Base-by-base conservation (phyloP, 768 basidiomycete species). In the Coprinopsis strossmayeri region DNA sequence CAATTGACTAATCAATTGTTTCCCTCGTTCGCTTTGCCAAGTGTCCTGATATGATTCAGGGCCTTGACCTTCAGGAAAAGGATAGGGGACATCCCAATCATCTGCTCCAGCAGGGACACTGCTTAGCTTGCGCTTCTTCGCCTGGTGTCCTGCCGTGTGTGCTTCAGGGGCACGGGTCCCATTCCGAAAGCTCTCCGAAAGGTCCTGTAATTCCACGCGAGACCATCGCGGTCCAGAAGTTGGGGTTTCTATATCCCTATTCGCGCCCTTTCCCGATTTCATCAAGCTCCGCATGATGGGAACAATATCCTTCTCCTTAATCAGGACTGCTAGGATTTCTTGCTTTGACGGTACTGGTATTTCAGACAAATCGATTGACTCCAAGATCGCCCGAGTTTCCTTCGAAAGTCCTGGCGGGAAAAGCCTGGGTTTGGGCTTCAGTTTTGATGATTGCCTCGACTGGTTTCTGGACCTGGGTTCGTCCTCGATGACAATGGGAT, bases 1-100 rank as follows among this genome's bases (percentile, higher is more conserved):
- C 27, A 89, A 68, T 57, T 89, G 80, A 2, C 71, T 65, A 13
- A 86, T 68, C 27, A 90, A 66, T 55, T 77, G 78, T 52, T 77
- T 79, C 3, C 77, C 74, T 24, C 87, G 76, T 28, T 83, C 75
- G 39, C 65, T 72, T 52, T 81, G 76, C 88, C 87, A 89, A 23
- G 68, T 81, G 45, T 69, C 61, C 7, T 64, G 70, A 61, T 90
- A 90, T n/a, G 71, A 68, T 15, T 73, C 60, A 1, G 88, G 85
- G 1, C 84, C 88, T 55, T 91, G 82, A 24, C 85, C 88, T 41
- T 72, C 66, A 34, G 62, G 64, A 53, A 90, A 90, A 4, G 88
- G 88, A 61, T 82, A 90, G 0, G 88, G 88, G 0, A 90, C 77
- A 55, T 89, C 86, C 88, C 88, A 91, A 58, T 89, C 86, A 1